phyloP scores from a whole-genome alignment of 805 yeast genomes.

The Lachancea fermentati region DNA sequence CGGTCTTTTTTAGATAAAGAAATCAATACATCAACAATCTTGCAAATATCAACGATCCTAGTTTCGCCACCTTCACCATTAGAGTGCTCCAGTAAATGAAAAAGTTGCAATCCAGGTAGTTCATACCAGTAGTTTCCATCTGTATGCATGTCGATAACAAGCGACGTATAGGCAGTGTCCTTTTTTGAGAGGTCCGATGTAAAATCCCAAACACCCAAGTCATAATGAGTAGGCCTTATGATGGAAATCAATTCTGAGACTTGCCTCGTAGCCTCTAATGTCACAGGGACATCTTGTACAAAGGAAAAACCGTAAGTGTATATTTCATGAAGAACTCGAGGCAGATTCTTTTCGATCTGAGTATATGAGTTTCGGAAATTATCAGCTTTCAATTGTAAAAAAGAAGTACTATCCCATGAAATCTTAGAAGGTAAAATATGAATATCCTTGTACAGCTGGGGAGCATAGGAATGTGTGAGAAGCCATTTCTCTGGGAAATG shows the following conservation, averaged over 20 bases:
- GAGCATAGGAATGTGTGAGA: slow-evolving; percentile 8
- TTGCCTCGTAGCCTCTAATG: slow-evolving; percentile 52
- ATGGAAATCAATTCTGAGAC: slow-evolving; percentile 53
- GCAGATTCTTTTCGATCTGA: neutral
- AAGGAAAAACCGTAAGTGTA: slow-evolving; percentile 51
- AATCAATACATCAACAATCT: slow-evolving; percentile 48
- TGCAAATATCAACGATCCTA: slow-evolving; percentile 60
- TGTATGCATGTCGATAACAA: slow-evolving; percentile 59
- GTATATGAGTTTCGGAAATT: slow-evolving; percentile 1
- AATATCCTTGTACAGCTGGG: neutral
- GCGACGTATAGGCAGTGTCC: slow-evolving; percentile 68
- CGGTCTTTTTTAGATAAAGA: slow-evolving; percentile 41
- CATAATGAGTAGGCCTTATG: slow-evolving; percentile 65
- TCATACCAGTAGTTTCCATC: slow-evolving; percentile 75
- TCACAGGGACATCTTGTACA: slow-evolving; percentile 54
- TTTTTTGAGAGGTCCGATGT: slow-evolving; percentile 61
- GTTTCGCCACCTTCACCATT: slow-evolving; percentile 66
- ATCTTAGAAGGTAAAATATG: slow-evolving; percentile 4
- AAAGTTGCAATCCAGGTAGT: slow-evolving; percentile 65
- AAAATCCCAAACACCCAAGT: slow-evolving; percentile 71
- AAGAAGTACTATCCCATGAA: slow-evolving; percentile 8
- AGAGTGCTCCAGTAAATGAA: slow-evolving; percentile 55
- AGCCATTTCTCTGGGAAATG: slow-evolving; percentile 8
- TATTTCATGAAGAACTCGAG: slow-evolving; percentile 6
- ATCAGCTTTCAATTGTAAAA: slow-evolving; percentile 3